Base-by-base conservation (phyloP, 1,139 yeast genomes). In the Hyphopichia fennica region DNA sequence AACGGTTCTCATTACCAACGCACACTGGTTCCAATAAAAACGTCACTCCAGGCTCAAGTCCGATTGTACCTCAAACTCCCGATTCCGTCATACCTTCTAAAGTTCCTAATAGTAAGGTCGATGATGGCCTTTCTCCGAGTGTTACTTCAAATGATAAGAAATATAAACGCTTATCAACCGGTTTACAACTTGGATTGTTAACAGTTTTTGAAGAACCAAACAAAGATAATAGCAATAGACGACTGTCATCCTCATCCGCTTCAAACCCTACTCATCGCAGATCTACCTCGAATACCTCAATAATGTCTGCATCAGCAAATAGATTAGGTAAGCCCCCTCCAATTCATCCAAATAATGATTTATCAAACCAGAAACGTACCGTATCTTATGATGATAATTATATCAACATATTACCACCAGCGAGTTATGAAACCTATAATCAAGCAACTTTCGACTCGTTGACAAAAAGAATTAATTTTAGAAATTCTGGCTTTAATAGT, bases 181-280 rank as follows among this genome's bases (percentile, higher is more conserved):
- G 78, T 1, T 53, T 72, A 27, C 74, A 62, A 45, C 50, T 72
- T n/a, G 72, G 75, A 1, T 53, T 72, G 30, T 52, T 71, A 25
- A 71, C 77, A 1, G 77, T 72, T 1, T 53, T 69, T 42, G 76
- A 71, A 52, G 71, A 69, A 35, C 60, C 60, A 7, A 41, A 43
- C 11, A 39, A 41, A 17, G 23, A 37, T 9, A 27, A 6, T 25
- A 11, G 11, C 28, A 11, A 25, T 8, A 25, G n/a, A 8, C 28
- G 28, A 25, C 7, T 10, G 28, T 25, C 28, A 9, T 16, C 29
- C 13, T 25, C 28, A 4, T 25, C n/a, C n/a, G n/a, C n/a, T n/a
- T 22, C 28, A 15, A 14, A 5, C 35, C 6, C 19, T 16, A n/a
- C 25, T 27, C 33, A 35, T 17, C 18, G 31, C n/a, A 37, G 38